Evolutionary conservation across 805 yeast species (phyloP), one percentile per base, ranked within the genome.

Genomic region (Debaryomyces prosopidis): DNA sequence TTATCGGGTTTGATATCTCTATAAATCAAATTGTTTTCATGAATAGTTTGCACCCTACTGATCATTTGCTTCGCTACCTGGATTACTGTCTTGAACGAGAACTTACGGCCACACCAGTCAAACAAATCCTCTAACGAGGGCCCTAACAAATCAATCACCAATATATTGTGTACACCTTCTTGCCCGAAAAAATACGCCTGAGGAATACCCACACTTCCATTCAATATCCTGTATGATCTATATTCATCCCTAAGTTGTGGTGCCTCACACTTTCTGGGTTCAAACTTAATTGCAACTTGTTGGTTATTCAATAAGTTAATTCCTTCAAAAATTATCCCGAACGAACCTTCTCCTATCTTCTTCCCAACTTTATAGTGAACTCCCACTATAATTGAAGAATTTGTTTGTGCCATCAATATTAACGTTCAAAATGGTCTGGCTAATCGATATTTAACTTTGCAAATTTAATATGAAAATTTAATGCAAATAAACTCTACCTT

Each of bases 1-100:
- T 94, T 94, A 66, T 94, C 99, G 0, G 99, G 99, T 67, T 94
- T 94, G 66, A 94, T 94, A 68, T 94, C 99, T 60, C 99, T 81
- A 69, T 91, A 94, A 52, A 94, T 94, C 54, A 94, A 78, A 65
- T 89, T 92, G 66, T 87, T 88, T 47, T 85, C 87, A 67, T 94
- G 99, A 44, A 94, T 84, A 35, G 85, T 77, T 71, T 89, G 90
- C 46, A 94, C 89, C 48, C 95, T 74, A 38, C 85, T 73, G 49
- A 92, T 82, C 98, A 94, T 94, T 71, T 94, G 98, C 54, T 86
- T 88, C 17, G 97, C 96, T 35, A 89, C 90, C 73, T 89, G 95
- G 35, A 86, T 94, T 39, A 89, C 96, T 3, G 98, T 90, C 66
- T 91, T 90, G 44, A 88, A 79, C 40, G 85, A 71, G 62, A 94